Percentiles rank a stretch among this genome's conserved stretches.
These are phyloP conservation scores for Gastrodia elata DNA, from an alignment of 106 monocot species.

Conservation along the genomic window DNA sequence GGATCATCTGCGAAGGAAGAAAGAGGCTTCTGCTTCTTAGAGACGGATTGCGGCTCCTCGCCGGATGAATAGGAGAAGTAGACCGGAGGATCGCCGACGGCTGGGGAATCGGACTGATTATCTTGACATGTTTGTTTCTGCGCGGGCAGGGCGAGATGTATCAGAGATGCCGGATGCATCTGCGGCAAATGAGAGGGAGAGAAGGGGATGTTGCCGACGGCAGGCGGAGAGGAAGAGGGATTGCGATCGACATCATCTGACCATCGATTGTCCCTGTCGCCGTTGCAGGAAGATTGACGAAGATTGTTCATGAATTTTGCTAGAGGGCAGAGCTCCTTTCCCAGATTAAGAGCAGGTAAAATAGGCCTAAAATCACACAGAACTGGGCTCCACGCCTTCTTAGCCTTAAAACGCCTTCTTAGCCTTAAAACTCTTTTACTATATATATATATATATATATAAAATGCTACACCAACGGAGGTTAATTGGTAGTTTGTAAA, in stretches of 20 bases:
- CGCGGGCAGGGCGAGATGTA: background rate
- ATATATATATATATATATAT: too few relatives aligned
- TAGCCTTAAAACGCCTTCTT: too few relatives aligned
- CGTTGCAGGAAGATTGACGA: background rate
- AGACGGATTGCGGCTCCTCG: slow-evolving; percentile 16
- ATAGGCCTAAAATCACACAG: too few relatives aligned
- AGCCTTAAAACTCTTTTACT: too few relatives aligned
- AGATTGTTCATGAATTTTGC: slow-evolving; percentile 1
- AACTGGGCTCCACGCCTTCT: too few relatives aligned
- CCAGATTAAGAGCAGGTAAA: too few relatives aligned
- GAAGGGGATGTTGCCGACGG: background rate
- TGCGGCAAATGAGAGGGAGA: background rate
- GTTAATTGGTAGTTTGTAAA: too few relatives aligned
- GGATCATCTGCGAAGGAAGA: slow-evolving; percentile 16
- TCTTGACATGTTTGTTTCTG: background rate
- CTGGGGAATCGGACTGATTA: background rate
- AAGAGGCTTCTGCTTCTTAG: slow-evolving; percentile 32
- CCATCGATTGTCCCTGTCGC: slow-evolving; percentile 15
- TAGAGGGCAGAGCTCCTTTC: too few relatives aligned
- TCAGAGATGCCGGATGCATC: background rate
- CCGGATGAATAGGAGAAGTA: slow-evolving; percentile 5
- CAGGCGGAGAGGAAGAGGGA: slow-evolving; percentile 3
- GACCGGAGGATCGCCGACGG: background rate
- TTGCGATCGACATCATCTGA: slow-evolving; percentile 19
- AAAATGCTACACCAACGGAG: too few relatives aligned